phyloP scores from a whole-genome alignment of 306 rosid species.

The Macrotyloma uniflorum region DNA sequence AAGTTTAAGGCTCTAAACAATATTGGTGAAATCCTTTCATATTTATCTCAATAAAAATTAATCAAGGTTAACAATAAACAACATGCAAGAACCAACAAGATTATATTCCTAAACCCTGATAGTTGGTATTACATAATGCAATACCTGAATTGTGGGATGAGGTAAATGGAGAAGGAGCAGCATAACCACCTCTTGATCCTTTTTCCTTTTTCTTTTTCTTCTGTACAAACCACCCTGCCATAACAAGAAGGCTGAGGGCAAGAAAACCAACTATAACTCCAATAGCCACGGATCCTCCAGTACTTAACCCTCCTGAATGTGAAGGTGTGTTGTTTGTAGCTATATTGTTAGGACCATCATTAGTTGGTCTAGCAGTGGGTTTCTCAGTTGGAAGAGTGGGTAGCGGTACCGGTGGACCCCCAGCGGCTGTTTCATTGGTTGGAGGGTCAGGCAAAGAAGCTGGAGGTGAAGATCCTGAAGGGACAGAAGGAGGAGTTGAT shows the following conservation, averaged over 20 bases:
- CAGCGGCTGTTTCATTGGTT: slow-evolving; percentile 41
- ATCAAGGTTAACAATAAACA: slow-evolving; percentile 20
- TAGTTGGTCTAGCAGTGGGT: slow-evolving; percentile 62
- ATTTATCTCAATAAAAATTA: not conserved
- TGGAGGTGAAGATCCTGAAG: slow-evolving; percentile 66
- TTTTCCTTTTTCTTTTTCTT: slow-evolving; percentile 63
- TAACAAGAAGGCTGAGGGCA: slow-evolving; percentile 68
- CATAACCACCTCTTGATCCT: slow-evolving; percentile 49
- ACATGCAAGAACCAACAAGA: slow-evolving; percentile 31
- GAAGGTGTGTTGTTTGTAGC: slow-evolving; percentile 36
- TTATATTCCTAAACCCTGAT: slow-evolving; percentile 13
- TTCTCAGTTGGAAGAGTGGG: slow-evolving; percentile 58
- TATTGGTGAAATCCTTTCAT: not conserved
- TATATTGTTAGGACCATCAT: slow-evolving; percentile 36
- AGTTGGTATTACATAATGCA: slow-evolving; percentile 14
- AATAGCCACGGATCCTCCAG: slow-evolving; percentile 63
- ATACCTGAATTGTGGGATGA: slow-evolving; percentile 98
- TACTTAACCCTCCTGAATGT: slow-evolving; percentile 49
- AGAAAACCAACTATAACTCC: slow-evolving; percentile 67
- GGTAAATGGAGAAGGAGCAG: slow-evolving; percentile 70
- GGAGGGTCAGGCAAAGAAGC: slow-evolving; percentile 50
- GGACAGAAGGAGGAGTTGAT: slow-evolving; percentile 68
- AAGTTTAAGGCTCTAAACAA: not conserved
- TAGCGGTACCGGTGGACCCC: slow-evolving; percentile 29
- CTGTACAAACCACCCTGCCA: slow-evolving; percentile 65